Conservation (phyloP, 306 rosid genomes). For the Castanopsis chinensis region DNA sequence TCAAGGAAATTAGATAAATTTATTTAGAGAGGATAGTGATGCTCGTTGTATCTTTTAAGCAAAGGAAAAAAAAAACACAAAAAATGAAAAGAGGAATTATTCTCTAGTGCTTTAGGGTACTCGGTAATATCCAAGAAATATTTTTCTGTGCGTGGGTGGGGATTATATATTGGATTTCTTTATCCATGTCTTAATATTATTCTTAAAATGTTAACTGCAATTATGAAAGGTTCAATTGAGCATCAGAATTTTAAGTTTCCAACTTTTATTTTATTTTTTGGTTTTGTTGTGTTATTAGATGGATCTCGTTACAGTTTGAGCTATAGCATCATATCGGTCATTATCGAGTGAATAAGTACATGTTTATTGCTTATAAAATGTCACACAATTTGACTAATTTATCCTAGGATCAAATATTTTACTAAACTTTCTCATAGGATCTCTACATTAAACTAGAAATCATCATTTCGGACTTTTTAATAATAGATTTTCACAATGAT, state of each 20-base stretch:
- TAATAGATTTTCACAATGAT: no score
- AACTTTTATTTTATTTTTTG: not conserved
- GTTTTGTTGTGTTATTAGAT: not conserved
- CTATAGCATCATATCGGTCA: no score
- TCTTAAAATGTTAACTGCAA: constrained; percentile 43
- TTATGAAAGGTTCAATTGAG: constrained; percentile 53
- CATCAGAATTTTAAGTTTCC: constrained; percentile 24
- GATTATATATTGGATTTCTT: constrained; percentile 33
- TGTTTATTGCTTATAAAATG: no score
- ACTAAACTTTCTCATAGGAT: no score
- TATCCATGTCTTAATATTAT: constrained; percentile 44
- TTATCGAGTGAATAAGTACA: no score
- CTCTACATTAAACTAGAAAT: no score
- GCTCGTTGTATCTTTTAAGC: constrained; percentile 50
- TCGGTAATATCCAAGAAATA: constrained; percentile 42
- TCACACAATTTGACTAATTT: no score
- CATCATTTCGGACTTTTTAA: no score
- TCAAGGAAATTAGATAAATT: constrained; percentile 70
- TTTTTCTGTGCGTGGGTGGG: constrained; percentile 45
- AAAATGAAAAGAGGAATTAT: not conserved
- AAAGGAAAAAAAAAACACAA: constrained; percentile 22
- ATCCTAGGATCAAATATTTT: no score
- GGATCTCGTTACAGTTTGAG: no score
- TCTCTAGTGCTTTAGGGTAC: constrained; percentile 47
- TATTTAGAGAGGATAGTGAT: constrained; percentile 63